Conservation (phyloP, 768 basidiomycete species). For the Pseudohyphozyma bogoriensis region DNA sequence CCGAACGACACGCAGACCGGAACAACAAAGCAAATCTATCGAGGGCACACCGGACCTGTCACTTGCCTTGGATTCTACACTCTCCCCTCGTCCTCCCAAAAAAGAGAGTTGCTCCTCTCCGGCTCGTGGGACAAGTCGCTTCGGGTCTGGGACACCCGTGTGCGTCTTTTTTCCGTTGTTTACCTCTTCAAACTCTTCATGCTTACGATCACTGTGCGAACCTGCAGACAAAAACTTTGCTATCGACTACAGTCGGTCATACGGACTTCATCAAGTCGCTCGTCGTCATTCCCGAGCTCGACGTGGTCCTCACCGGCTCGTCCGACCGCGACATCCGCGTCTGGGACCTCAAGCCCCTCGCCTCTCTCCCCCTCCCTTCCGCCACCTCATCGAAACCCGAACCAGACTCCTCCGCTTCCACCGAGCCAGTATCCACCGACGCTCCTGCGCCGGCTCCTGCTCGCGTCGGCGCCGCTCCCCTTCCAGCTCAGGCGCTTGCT, state of each 20-base stretch:
- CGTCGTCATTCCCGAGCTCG: conserved; percentile 55
- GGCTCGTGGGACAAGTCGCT: conserved; percentile 98
- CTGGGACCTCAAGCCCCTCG: conserved; percentile 53
- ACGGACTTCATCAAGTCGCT: conserved; percentile 83
- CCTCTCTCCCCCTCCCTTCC: conserved; percentile 40
- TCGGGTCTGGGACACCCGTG: conserved; percentile 71
- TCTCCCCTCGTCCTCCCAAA: not conserved
- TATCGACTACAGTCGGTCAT: conserved; percentile 65
- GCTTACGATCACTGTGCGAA: not conserved
- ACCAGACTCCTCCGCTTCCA: not conserved
- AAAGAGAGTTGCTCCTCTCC: conserved; percentile 56
- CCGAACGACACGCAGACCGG: conserved; percentile 51
- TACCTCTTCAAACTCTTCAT: not conserved
- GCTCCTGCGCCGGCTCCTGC: not conserved
- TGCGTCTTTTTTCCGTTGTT: conserved; percentile 38
- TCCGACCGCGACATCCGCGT: conserved; percentile 81
- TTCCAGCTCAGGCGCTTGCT: not conserved
- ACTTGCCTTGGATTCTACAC: conserved; percentile 60
- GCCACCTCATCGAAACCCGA: not conserved
- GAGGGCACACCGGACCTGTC: conserved; percentile 80
- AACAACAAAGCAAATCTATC: conserved; percentile 61
- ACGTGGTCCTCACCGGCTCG: conserved; percentile 68
- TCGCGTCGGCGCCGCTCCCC: conserved; percentile 11
- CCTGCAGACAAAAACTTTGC: conserved; percentile 54
- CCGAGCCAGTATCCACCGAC: not conserved